These are phyloP conservation scores for Rhizopogon rudus DNA, from an alignment of 768 basidiomycete species.

Conservation along the genomic window DNA sequence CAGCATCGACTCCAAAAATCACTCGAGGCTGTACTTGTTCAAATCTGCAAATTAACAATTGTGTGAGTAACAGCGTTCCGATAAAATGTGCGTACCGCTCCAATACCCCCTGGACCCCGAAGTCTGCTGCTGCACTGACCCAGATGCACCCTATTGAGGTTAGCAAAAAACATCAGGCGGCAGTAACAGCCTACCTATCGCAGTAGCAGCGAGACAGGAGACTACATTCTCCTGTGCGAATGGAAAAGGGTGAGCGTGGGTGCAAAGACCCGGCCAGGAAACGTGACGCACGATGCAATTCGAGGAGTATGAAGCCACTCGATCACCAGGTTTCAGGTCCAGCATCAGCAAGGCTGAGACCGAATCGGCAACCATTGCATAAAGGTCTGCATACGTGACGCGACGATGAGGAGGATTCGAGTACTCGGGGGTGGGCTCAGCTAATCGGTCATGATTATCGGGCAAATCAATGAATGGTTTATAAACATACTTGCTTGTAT, in stretches of 20 bases:
- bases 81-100: constrained; percentile 47
- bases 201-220: constrained; percentile 62
- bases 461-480: constrained; percentile 9
- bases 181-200: constrained; percentile 38
- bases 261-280: background rate
- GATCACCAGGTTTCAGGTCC: constrained; percentile 59
- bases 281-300: constrained; percentile 62
- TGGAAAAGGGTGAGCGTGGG: constrained; percentile 3
- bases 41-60: constrained; percentile 37
- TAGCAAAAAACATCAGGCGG: background rate
- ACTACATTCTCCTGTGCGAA: constrained; percentile 56
- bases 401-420: constrained; percentile 39
- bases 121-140: constrained; percentile 80
- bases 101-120: constrained; percentile 71
- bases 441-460: constrained; percentile 26
- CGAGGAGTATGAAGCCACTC: constrained; percentile 73
- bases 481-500: constrained; percentile 60
- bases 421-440: constrained; percentile 53
- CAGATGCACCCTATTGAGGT: constrained; percentile 54
- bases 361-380: constrained; percentile 48
- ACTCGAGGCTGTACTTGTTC: constrained; percentile 75
- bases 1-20: constrained; percentile 68
- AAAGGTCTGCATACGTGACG: constrained; percentile 54
- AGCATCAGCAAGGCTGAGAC: constrained; percentile 51
- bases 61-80: constrained; percentile 1